phyloP scores from a whole-genome alignment of 257 asterid species.

The Mentha longifolia region DNA sequence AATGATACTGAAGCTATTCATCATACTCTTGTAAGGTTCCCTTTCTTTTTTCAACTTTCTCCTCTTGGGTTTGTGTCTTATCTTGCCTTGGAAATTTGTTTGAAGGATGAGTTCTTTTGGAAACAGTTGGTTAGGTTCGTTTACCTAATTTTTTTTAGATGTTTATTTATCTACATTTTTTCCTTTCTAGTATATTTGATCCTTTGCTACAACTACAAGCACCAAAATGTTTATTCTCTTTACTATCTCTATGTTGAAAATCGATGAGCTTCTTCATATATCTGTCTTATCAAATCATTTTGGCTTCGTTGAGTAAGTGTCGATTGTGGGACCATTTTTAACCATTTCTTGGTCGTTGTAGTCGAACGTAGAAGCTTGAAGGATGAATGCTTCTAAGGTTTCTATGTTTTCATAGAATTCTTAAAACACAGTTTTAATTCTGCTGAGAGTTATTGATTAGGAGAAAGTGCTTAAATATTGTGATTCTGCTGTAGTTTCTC shows the following conservation, averaged over 20 bases:
- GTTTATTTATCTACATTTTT: conserved; percentile 27
- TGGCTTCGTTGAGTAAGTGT: neutral
- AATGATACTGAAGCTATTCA: conserved; percentile 32
- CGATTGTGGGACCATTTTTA: neutral
- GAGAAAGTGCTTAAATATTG: neutral
- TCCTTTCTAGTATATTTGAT: conserved; percentile 26
- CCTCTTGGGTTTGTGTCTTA: neutral
- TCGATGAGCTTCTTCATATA: neutral
- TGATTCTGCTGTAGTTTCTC: neutral
- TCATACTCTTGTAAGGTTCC: conserved; percentile 41
- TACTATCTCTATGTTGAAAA: neutral
- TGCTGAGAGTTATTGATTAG: neutral
- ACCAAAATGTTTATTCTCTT: neutral
- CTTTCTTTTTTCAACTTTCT: conserved; percentile 4
- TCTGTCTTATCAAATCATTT: too few relatives aligned
- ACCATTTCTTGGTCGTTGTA: neutral
- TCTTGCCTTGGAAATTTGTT: conserved; percentile 18
- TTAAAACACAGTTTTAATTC: neutral
- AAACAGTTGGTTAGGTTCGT: conserved; percentile 33
- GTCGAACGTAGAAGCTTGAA: neutral
- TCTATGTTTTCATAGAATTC: neutral
- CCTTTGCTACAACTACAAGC: conserved; percentile 1
- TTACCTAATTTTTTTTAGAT: conserved; percentile 23
- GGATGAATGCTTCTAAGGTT: neutral
- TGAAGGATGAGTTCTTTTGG: conserved; percentile 24